Percentiles rank a stretch among this genome's conserved stretches.
phyloP scores from a whole-genome alignment of 768 basidiomycete genomes.

The Rickenella mellea region DNA sequence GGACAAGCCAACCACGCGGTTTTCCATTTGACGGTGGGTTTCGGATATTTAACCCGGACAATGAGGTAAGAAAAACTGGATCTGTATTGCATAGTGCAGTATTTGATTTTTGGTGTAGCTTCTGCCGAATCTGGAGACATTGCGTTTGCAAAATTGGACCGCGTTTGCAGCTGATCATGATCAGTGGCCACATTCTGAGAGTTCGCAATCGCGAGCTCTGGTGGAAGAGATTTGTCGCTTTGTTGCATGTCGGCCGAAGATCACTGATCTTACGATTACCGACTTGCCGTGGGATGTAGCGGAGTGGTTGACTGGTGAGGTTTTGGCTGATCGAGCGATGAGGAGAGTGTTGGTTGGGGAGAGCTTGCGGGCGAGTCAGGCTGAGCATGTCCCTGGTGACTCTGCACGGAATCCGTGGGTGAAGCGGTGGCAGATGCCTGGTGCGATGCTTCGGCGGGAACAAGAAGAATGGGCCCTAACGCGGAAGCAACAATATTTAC shows the following conservation, averaged over 20 bases:
- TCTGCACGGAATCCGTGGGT: neutral
- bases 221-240: constrained; percentile 1
- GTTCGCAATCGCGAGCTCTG: neutral
- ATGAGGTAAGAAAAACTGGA: neutral
- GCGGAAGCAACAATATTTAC: constrained; percentile 5
- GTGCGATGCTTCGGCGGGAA: neutral
- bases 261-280: constrained; percentile 2
- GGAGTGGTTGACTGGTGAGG: neutral
- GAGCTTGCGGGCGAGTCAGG: neutral
- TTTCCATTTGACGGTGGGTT: neutral
- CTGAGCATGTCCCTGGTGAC: constrained; percentile 1
- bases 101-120: neutral
- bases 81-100: neutral
- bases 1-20: constrained; percentile 1
- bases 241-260: constrained; percentile 1
- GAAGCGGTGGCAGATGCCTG: neutral
- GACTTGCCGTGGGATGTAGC: constrained; percentile 3
- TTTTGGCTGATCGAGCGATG: neutral
- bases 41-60: neutral
- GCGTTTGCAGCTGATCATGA: neutral
- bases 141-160: constrained; percentile 5
- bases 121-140: constrained; percentile 6
- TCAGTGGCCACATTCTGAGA: neutral
- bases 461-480: constrained; percentile 4
- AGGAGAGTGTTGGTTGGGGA: constrained; percentile 1